phyloP scores from a whole-genome alignment of 192 early-diverging fungal species.

The Pilobolus umbonatus region DNA sequence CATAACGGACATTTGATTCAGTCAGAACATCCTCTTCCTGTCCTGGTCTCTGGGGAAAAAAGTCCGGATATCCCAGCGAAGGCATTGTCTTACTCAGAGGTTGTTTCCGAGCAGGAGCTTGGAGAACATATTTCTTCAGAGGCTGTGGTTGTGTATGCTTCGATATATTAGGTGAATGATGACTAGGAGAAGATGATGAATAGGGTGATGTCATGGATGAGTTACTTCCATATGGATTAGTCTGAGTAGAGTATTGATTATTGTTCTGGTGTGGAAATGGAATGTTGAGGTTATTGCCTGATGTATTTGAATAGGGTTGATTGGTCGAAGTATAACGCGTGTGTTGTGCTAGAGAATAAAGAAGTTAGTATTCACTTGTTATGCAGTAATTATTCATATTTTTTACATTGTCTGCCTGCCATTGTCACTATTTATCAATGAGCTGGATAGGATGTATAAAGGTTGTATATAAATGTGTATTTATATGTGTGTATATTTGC shows the following conservation, averaged over 20 bases:
- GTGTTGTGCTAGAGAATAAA: constrained; percentile 23
- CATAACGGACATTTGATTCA: constrained; percentile 59
- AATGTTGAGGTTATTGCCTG: constrained; percentile 21
- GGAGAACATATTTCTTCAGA: constrained; percentile 41
- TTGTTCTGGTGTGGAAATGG: constrained; percentile 23
- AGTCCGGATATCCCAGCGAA: constrained; percentile 47
- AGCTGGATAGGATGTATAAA: no score
- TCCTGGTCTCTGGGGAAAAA: constrained; percentile 47
- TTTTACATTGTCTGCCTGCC: background rate
- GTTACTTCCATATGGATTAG: constrained; percentile 10
- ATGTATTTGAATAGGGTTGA: background rate
- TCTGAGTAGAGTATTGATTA: background rate
- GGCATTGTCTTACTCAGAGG: constrained; percentile 36
- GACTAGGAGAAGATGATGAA: constrained; percentile 42
- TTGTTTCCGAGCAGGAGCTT: constrained; percentile 36
- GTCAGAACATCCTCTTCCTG: constrained; percentile 49
- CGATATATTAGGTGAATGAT: constrained; percentile 33
- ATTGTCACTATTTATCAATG: no score
- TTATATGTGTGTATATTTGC: no score
- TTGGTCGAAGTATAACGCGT: constrained; percentile 20
- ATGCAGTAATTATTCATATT: background rate
- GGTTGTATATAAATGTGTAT: no score
- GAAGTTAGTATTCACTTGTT: no score
- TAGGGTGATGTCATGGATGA: constrained; percentile 41
- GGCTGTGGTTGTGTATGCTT: constrained; percentile 24